Base-by-base conservation (phyloP, 306 rosid genomes). In the Heteromeles arbutifolia region DNA sequence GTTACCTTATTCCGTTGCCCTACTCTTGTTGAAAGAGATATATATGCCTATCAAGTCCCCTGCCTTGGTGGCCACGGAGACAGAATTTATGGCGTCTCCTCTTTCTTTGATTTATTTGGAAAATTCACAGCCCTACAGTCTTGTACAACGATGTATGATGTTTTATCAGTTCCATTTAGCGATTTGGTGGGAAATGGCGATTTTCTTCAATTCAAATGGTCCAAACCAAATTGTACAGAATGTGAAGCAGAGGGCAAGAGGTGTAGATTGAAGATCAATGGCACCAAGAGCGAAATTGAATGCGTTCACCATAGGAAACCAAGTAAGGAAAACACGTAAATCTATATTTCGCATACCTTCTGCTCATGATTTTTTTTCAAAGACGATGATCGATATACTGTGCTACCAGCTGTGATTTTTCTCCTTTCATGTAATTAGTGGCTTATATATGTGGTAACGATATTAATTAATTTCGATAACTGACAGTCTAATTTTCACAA, bases 1-100 rank as follows among this genome's bases (percentile, higher is more conserved):
- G 59, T 17, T 21, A 14, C 77, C 37, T 28, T 85, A 9, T 75
- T 84, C 80, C 82, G 74, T 25, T 88, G 88, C 65, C 45, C 88
- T 61, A 13, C 14, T 10, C 18, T n/a, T 5, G 4, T 4, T 5
- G 50, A 54, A 25, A 59, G 73, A 73, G 1, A 2, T 2, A 0
- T 4, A 11, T 14, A 6, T 63, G 2, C 1, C 34, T 0, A 7
- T 17, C 0, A 0, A 0, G 28, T 82, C 72, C 63, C 82, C 4
- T 84, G 88, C 39, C 78, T 78, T 0, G 19, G 74, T 31, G 22
- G 31, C 53, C 39, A 74, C 15, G 18, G 52, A 18, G 14, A 78
- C 57, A 63, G 54, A 34, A 12, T 62, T 45, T 11, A 77, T 21
- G 82, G 61, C 2, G 1, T 80, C 54, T 0, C 1, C 0, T 58